A percentile compares a stretch with the other conserved stretches of the same genome.
Conservation (phyloP, 176 grass and related monocot species). For the Thinopyrum elongatum region DNA sequence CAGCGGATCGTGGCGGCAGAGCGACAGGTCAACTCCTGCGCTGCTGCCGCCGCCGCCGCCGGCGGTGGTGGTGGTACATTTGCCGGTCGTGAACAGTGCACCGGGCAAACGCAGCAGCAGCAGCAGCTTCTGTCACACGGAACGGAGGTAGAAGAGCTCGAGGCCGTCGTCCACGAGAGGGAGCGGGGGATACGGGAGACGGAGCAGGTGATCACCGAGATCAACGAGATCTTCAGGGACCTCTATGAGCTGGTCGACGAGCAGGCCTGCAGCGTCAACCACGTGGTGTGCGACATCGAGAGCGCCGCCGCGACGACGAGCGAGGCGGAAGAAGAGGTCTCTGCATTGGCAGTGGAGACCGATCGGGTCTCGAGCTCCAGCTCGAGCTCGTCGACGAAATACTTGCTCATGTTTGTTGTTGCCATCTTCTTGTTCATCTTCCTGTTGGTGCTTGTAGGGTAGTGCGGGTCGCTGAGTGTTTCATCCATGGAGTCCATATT, state of each 20-base stretch:
- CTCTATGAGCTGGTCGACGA: constrained; percentile 35
- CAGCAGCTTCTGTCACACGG: constrained; percentile 24
- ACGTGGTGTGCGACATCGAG: constrained; percentile 38
- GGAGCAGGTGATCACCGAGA: constrained; percentile 49
- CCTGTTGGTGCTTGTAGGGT: constrained; percentile 28
- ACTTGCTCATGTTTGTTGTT: constrained; percentile 49
- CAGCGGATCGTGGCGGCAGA: constrained; percentile 31
- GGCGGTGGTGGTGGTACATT: too few relatives aligned
- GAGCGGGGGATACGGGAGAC: constrained; percentile 59
- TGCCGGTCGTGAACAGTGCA: too few relatives aligned
- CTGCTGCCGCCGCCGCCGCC: neutral
- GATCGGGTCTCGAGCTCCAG: constrained; percentile 33
- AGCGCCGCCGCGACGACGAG: constrained; percentile 31
- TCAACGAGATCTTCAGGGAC: constrained; percentile 65
- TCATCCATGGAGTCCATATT: neutral
- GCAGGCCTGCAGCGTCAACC: constrained; percentile 37
- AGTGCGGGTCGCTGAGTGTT: neutral
- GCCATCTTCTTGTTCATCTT: constrained; percentile 48
- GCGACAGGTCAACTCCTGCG: constrained; percentile 8
- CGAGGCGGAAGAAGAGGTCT: constrained; percentile 31
- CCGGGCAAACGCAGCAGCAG: neutral
- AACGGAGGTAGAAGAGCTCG: constrained; percentile 33
- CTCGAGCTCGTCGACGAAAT: constrained; percentile 45
- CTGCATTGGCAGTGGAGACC: constrained; percentile 9
- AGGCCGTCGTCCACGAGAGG: constrained; percentile 51